Percentiles rank a stretch among this genome's conserved stretches.
These are phyloP conservation scores for Rhodotorula graminis DNA, from an alignment of 768 basidiomycete species.

Conservation along the genomic window DNA sequence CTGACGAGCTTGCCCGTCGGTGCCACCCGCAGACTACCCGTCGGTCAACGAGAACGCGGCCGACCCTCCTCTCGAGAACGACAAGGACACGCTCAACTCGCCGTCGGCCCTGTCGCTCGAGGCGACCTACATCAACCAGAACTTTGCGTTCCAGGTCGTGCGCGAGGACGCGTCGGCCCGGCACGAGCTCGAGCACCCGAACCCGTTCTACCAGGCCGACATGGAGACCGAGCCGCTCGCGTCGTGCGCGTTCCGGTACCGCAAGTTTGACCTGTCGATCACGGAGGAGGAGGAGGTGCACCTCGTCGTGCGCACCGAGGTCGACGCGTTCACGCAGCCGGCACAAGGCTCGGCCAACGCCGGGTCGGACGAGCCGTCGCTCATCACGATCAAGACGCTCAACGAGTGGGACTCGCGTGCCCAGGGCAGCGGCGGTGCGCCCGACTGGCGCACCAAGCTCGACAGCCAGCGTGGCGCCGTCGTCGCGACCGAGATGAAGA, in stretches of 20 bases:
- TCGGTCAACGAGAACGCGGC: conserved; percentile 98
- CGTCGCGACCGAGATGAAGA: conserved; percentile 99
- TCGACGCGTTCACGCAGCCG: conserved; percentile 71
- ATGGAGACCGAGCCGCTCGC: conserved; percentile 86
- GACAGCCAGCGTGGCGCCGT: conserved; percentile 96
- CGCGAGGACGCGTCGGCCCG: conserved; percentile 62
- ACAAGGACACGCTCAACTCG: conserved; percentile 70
- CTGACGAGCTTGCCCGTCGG: too few species aligned
- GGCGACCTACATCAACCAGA: conserved; percentile 98
- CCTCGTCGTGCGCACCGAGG: conserved; percentile 90
- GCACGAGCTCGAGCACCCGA: conserved; percentile 74
- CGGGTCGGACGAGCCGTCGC: conserved; percentile 57
- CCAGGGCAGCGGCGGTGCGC: conserved; percentile 84
- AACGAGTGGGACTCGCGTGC: conserved; percentile 95
- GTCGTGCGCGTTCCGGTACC: conserved; percentile 92
- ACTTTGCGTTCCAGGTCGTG: conserved; percentile 94
- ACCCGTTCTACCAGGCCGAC: conserved; percentile 90
- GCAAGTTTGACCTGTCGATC: conserved; percentile 85
- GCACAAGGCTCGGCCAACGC: background rate
- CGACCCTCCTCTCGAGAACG: conserved; percentile 80
- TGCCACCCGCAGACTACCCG: conserved; percentile 62
- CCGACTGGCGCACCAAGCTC: conserved; percentile 97
- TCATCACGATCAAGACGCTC: conserved; percentile 86
- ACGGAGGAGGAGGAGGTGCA: conserved; percentile 74
- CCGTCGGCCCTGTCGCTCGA: conserved; percentile 90